Evolutionary conservation across 352 stramenopile species (phyloP), one percentile per base, ranked within the genome.

Genomic region (Phytophthora chlamydospora): DNA sequence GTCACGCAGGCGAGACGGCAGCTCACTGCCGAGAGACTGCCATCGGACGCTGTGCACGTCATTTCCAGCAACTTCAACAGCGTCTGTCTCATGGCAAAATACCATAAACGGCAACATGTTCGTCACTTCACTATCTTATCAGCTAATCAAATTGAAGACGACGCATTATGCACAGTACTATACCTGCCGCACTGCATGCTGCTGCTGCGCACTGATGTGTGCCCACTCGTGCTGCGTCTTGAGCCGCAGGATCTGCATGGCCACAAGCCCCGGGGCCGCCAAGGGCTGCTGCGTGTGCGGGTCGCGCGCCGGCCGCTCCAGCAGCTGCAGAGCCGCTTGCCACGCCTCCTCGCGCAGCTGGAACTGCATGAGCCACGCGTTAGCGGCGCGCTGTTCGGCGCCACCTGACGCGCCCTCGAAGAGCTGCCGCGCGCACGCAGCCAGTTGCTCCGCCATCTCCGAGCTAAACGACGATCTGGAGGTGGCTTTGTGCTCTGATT

Each of bases 281-380:
- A 75, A 36, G 3, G 58, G 27, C 10, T 50, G 72, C n/a, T 56
- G 68, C 21, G 47, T 64, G 21, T 44, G 45, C 12, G 46, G 36
- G 27, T 77, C 61, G 17, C 39, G 34, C 16, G 44, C 63, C 9
- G 71, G 68, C 21, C 61, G 58, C 55, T 85, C 54, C 27, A 93
- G 67, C 52, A 91, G 66, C 35, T 84, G 67, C 31, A 93, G 59
- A 24, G 80, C 73, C 4, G 78, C 74, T 14, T 70, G 56, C 81
- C 84, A 91, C 36, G 80, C 81, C 33, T 89, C 75, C 12, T 78
- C 66, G 3, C 66, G 66, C n/a, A 9, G 38, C 71, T 93, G 82
- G 50, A 90, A 85, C 36, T 66, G 49, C 58, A 93, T 78, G 32
- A 93, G 77, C 84, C 84, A 93, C 19, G 71, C 46, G 47, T 90